phyloP scores from a whole-genome alignment of 306 rosid species.

The Cucumis sativus region DNA sequence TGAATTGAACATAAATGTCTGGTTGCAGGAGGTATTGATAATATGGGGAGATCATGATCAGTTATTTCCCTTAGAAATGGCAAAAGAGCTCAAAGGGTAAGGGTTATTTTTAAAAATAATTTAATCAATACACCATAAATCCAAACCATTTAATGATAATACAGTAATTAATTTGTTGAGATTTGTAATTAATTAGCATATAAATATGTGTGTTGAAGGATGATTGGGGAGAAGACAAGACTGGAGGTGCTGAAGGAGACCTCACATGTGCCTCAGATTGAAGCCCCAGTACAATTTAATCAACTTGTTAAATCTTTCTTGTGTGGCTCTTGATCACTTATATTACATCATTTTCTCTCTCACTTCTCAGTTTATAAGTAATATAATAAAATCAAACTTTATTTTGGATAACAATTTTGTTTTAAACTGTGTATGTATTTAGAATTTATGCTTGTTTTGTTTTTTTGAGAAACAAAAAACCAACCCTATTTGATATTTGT shows the following conservation, averaged over 20 bases:
- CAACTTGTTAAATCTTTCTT: conserved; percentile 42
- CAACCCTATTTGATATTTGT: no score
- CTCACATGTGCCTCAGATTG: conserved; percentile 70
- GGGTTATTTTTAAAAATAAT: conserved; percentile 1
- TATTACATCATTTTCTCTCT: neutral
- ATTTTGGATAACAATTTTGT: no score
- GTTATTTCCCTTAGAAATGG: conserved; percentile 62
- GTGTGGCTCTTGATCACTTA: neutral
- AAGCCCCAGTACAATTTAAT: conserved; percentile 52
- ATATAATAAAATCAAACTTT: no score
- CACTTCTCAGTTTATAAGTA: no score
- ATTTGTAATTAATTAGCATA: neutral
- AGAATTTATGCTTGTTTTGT: no score
- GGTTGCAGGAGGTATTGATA: conserved; percentile 54
- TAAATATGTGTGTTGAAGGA: conserved; percentile 24
- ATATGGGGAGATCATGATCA: conserved; percentile 75
- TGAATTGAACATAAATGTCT: no score
- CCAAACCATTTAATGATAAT: neutral
- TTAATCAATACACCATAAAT: neutral
- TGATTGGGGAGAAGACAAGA: conserved; percentile 40
- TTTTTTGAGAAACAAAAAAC: no score
- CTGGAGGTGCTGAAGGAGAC: conserved; percentile 61
- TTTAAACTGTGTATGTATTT: no score
- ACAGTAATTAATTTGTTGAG: neutral
- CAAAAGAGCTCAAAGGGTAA: conserved; percentile 53